phyloP scores from a whole-genome alignment of 106 monocot genomes.

The Dendrobium nobile region DNA sequence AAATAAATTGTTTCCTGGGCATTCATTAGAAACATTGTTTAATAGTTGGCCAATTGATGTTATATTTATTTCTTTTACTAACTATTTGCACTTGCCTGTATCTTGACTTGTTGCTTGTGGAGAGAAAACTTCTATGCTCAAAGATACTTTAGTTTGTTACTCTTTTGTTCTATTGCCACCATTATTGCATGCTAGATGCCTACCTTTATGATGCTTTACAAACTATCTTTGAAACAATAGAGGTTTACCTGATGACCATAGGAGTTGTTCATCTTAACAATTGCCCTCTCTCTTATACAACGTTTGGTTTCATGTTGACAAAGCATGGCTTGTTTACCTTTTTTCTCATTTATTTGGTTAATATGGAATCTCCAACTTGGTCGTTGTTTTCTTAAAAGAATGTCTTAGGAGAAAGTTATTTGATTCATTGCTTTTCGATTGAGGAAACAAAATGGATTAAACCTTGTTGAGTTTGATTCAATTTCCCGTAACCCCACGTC shows the following conservation, averaged over 20 bases:
- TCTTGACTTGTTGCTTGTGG: not conserved
- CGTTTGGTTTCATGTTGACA: not conserved
- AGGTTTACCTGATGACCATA: not conserved
- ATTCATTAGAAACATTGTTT: not conserved
- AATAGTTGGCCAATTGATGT: not conserved
- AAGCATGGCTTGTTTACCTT: not conserved
- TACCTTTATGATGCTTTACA: not conserved
- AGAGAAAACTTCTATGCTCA: not conserved
- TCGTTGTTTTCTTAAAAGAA: not conserved
- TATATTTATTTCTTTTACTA: not conserved
- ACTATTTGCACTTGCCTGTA: not conserved
- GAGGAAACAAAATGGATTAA: not conserved
- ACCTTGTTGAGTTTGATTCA: not conserved
- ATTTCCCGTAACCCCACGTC: not conserved
- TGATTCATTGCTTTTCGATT: not conserved
- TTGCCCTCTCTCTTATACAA: not conserved
- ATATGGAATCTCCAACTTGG: not conserved
- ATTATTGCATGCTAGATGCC: not conserved
- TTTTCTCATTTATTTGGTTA: not conserved
- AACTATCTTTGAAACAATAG: not conserved
- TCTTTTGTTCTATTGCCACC: not conserved
- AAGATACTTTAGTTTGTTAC: not conserved
- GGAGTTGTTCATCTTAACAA: not conserved
- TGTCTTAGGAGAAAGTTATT: not conserved
- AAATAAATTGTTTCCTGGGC: slow-evolving; percentile 2